Conservation (phyloP, 441 rosid species). For the Isatis lusitanica region DNA sequence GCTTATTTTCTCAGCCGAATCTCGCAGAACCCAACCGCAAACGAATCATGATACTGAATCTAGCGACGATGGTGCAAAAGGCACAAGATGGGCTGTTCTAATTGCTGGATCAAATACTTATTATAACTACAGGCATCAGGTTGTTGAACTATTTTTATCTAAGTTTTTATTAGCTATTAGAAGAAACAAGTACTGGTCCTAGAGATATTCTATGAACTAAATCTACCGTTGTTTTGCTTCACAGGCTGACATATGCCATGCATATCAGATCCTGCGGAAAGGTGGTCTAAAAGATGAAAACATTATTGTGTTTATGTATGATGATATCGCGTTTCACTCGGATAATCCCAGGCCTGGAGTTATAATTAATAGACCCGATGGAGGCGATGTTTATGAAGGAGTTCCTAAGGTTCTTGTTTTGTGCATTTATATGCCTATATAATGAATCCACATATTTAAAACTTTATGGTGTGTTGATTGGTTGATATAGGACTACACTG, state of each 20-base stretch:
- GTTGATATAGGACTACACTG: conserved; percentile 57
- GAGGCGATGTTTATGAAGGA: conserved; percentile 60
- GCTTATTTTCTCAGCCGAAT: conserved; percentile 24
- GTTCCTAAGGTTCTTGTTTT: conserved; percentile 59
- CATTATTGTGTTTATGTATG: conserved; percentile 71
- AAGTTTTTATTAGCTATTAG: background rate
- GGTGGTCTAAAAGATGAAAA: conserved; percentile 73
- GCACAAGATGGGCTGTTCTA: conserved; percentile 63
- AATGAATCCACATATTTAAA: background rate
- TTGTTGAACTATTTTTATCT: background rate
- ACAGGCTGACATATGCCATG: conserved; percentile 80
- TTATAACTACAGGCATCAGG: conserved; percentile 69
- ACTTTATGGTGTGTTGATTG: background rate
- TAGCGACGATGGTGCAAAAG: conserved; percentile 20
- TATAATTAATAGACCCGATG: conserved; percentile 59
- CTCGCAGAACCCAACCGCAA: background rate
- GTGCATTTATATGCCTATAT: background rate
- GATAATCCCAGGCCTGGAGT: conserved; percentile 67
- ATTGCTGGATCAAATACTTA: conserved; percentile 55
- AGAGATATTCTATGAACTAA: background rate
- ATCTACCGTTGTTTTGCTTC: background rate
- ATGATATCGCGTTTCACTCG: conserved; percentile 52
- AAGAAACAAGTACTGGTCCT: background rate
- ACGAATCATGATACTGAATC: background rate
- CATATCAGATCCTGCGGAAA: conserved; percentile 58